phyloP scores from a whole-genome alignment of 2,329 filamentous ascomycete genomes.

The Lachnellula suecica region DNA sequence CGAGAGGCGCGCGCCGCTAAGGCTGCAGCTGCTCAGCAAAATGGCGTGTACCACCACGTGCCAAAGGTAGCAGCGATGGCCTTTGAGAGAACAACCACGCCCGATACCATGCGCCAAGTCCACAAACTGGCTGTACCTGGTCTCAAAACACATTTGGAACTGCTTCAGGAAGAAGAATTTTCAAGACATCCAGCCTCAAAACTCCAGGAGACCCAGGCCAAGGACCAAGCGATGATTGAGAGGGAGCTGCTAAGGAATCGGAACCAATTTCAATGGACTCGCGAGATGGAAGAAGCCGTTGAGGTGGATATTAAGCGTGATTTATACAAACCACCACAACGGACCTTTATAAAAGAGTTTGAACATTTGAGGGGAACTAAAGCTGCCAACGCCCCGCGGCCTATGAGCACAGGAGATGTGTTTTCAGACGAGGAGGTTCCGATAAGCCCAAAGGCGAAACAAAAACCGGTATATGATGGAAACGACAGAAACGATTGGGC shows the following conservation, averaged over 20 bases:
- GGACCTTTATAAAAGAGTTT: conserved; percentile 32
- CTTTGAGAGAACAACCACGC: conserved; percentile 53
- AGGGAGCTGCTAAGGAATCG: conserved; percentile 36
- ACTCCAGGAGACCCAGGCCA: conserved; percentile 21
- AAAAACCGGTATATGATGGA: conserved; percentile 13
- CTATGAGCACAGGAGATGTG: conserved; percentile 25
- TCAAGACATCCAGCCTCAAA: conserved; percentile 7
- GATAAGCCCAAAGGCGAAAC: conserved; percentile 8
- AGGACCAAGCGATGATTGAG: conserved; percentile 35
- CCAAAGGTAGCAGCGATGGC: conserved; percentile 54
- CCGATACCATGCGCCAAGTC: conserved; percentile 36
- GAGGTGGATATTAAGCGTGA: conserved; percentile 31
- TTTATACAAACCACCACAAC: conserved; percentile 28
- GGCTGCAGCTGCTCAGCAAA: conserved; percentile 12
- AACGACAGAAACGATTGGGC: conserved; percentile 49
- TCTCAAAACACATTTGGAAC: conserved; percentile 41
- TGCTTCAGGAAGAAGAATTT: conserved; percentile 26
- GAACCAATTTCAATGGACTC: conserved; percentile 44
- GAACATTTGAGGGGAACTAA: conserved; percentile 15
- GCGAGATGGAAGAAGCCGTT: conserved; percentile 37
- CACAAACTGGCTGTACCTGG: conserved; percentile 45
- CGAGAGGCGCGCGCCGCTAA: conserved; percentile 20
- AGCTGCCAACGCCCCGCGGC: conserved; percentile 12
- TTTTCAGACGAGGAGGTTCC: conserved; percentile 18
- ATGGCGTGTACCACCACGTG: conserved; percentile 45